These are phyloP conservation scores for Blastocystis sp. DNA, from an alignment of 352 stramenopile genomes.

Conservation along the genomic window DNA sequence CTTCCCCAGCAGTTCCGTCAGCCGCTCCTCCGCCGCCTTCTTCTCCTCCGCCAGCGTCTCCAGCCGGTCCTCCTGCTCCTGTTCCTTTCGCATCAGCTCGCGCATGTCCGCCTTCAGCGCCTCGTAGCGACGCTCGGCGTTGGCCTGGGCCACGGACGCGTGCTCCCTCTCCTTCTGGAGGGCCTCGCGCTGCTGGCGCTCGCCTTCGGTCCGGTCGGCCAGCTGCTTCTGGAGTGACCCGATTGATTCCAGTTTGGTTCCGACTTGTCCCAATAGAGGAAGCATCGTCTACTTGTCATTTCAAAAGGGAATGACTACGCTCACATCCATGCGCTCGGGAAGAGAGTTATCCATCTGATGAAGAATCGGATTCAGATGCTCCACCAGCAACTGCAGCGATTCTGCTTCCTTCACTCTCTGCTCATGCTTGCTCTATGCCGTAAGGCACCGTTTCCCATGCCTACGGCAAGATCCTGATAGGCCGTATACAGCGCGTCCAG, in stretches of 20 bases:
- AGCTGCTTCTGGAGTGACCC: conserved; percentile 66
- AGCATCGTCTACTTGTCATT: neutral
- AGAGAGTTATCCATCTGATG: no score
- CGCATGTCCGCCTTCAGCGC: conserved; percentile 76
- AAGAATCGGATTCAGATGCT: no score
- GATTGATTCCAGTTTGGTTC: neutral
- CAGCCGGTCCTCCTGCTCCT: conserved; percentile 75
- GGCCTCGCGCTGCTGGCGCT: conserved; percentile 71
- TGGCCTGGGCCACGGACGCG: conserved; percentile 71
- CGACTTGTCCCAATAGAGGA: neutral
- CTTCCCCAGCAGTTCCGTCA: neutral
- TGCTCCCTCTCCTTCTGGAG: conserved; percentile 73
- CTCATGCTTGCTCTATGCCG: no score
- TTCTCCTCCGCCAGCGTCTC: conserved; percentile 76
- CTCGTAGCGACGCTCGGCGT: conserved; percentile 73
- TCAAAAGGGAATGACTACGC: no score
- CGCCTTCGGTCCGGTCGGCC: conserved; percentile 69
- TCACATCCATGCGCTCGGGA: no score
- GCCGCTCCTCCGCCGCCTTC: neutral
- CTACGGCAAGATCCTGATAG: no score
- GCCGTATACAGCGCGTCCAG: conserved; percentile 46
- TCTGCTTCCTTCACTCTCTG: no score
- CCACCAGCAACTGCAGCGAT: no score
- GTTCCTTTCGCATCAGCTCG: conserved; percentile 76
- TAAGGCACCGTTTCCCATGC: no score